A percentile compares a stretch with the other conserved stretches of the same genome.
Conservation (phyloP, 306 rosid species). For the Begonia loranthoides region DNA sequence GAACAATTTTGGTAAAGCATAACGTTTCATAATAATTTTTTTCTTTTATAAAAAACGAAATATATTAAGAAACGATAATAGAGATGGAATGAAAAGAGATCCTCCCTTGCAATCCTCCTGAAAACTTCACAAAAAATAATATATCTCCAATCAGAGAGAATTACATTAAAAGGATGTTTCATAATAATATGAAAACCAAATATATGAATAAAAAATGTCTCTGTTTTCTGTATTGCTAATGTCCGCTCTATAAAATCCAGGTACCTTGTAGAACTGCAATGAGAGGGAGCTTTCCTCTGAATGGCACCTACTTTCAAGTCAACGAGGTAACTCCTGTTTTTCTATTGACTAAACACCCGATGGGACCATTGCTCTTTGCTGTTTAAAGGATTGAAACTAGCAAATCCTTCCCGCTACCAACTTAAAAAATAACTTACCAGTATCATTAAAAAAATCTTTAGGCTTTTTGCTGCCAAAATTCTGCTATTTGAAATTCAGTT, state of each 20-base stretch:
- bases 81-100: not conserved
- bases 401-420: not conserved
- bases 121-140: not conserved
- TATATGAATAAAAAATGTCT: not conserved
- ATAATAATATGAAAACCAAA: not conserved
- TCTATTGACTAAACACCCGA: not conserved
- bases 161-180: not conserved
- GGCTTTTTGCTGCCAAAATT: too few relatives aligned
- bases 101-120: constrained; percentile 37
- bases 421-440: not conserved
- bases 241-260: not conserved
- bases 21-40: too few relatives aligned
- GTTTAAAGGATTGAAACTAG: too few relatives aligned
- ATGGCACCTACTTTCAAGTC: constrained; percentile 11
- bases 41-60: too few relatives aligned
- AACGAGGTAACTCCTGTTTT: constrained; percentile 1
- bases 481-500: not conserved
- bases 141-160: not conserved
- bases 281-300: constrained; percentile 10
- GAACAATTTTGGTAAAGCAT: constrained; percentile 54
- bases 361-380: too few relatives aligned
- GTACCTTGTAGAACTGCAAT: constrained; percentile 1
- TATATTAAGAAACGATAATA: too few relatives aligned
- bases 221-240: too few relatives aligned
- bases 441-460: not conserved